Evolutionary conservation across 2,329 filamentous ascomycete genomes (phyloP), one percentile per base, ranked within the genome.

Genomic region (Aspergillus tubingensis): DNA sequence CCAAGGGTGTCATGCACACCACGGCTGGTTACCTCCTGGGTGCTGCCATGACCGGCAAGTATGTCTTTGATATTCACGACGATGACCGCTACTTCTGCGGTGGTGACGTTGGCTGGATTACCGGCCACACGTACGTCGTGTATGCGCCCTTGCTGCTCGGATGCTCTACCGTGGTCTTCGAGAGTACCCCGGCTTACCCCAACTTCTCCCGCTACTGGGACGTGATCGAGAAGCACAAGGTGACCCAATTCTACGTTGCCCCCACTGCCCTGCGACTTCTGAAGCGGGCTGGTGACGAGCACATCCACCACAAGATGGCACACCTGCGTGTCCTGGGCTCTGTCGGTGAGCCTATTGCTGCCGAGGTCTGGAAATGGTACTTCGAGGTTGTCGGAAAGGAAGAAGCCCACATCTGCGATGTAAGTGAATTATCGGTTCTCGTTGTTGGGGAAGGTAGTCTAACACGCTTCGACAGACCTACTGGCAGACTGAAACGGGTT

Each of bases 281-380:
- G 71, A 99, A 99, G 87, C 91, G 95, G 67, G 95, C 95, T 30
- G 95, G 95, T 62, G 89, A 98, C 75, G 86, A 98, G 74, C 91
- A 95, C 74, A 92, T 98, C 71, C 91, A 92, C 81, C 87, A 90
- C 72, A 82, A 92, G 74, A 95, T 99, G 91, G 89, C 91, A 80
- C 86, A 91, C 70, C 85, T 99, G 64, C 87, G 95, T 74, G 89
- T 98, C 5, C 83, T 99, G 19, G 95, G 94, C 61, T 96, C 94
- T 17, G 95, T 99, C 60, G 95, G 95, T 68, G 95, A 99, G 82
- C 95, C 95, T 41, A 99, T 99, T 71, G 94, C 95, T 17, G 91
- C 94, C 21, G 95, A 99, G 78, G 91, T 99, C 61, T 99, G 95
- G 95, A 98, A 98, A 81, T 99, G 95, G 95, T 99, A 98, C 81